Base-by-base conservation (phyloP, 257 asterid species). In the Mitragyna speciosa region DNA sequence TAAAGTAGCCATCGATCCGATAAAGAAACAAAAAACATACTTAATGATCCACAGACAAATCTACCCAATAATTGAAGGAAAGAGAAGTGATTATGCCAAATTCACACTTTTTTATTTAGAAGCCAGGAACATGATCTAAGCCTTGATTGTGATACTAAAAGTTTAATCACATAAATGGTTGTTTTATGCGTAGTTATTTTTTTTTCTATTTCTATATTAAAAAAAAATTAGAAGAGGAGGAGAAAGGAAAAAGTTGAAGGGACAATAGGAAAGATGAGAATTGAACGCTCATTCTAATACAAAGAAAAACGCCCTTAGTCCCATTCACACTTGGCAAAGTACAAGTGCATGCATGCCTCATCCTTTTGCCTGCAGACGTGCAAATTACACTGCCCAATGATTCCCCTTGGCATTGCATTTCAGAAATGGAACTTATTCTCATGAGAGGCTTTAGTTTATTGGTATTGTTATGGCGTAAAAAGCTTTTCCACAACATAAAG, bases 401-500 rank as follows among this genome's bases (percentile, higher is more conserved):
- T 65, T 76, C 80, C 48, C 72, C 28, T 4, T 41, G 72, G 8
- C 63, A 63, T 41, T 76, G 17, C 36, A 64, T 65, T 19, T 36
- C 6, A 19, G 30, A n/a, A 26, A 65, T 77, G 81, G 81, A 77
- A 77, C 56, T 49, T 77, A 67, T 77, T 77, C 81, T 52, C 11
- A 36, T 45, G 58, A 36, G 45, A 17, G 49, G 48, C 76, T 78
- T 78, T 78, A 70, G 58, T 17, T 51, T 2, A 9, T 72, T 71
- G 7, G 41, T 36, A 36, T 36, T 36, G 28, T 58, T 11, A 26
- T 64, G 73, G 2, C 43, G 33, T 67, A 30, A 48, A 41, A 28
- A 41, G 58, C 70, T 36, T 41, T 76, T 72, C 17, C 24, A 45
- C 49, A 49, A 5, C 51, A 31, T 30, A 31, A 47, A 64, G 41